phyloP scores from a whole-genome alignment of 192 early-diverging fungal species.

The Bifiguratus adelaidae region DNA sequence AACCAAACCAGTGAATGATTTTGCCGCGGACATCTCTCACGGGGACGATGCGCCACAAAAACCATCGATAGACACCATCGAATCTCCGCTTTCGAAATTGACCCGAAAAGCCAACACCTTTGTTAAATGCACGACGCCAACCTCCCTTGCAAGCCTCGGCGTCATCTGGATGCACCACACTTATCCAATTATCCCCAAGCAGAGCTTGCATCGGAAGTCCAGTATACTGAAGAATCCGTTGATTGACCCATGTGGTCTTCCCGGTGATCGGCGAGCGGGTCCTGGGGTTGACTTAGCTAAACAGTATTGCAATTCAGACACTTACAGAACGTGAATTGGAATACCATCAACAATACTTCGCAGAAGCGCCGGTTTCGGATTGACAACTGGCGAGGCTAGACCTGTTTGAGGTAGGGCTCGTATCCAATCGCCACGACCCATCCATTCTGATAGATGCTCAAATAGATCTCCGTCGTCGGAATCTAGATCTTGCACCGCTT shows the following conservation, averaged over 20 bases:
- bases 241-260: conserved; percentile 40
- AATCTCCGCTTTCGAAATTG: conserved; percentile 38
- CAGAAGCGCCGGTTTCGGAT: conserved; percentile 30
- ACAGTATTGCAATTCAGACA: conserved; percentile 1
- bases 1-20: conserved; percentile 46
- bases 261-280: conserved; percentile 31
- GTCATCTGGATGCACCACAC: conserved; percentile 40
- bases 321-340: conserved; percentile 44
- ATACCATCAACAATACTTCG: conserved; percentile 42
- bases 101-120: conserved; percentile 34
- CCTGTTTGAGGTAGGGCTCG: background rate
- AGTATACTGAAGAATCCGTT: conserved; percentile 37
- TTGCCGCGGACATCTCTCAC: conserved; percentile 34
- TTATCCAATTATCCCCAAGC: conserved; percentile 31
- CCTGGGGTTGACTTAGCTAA: conserved; percentile 8
- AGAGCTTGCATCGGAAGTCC: conserved; percentile 20
- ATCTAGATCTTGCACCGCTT: no score
- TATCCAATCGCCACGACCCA: background rate
- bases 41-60: conserved; percentile 36
- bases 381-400: conserved; percentile 13
- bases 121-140: conserved; percentile 31
- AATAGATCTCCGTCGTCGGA: no score
- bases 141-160: conserved; percentile 12
- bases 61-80: conserved; percentile 43
- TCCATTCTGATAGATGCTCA: background rate